These are phyloP conservation scores for Coleophoma crateriformis DNA, from an alignment of 2,329 filamentous ascomycete genomes.

Conservation along the genomic window DNA sequence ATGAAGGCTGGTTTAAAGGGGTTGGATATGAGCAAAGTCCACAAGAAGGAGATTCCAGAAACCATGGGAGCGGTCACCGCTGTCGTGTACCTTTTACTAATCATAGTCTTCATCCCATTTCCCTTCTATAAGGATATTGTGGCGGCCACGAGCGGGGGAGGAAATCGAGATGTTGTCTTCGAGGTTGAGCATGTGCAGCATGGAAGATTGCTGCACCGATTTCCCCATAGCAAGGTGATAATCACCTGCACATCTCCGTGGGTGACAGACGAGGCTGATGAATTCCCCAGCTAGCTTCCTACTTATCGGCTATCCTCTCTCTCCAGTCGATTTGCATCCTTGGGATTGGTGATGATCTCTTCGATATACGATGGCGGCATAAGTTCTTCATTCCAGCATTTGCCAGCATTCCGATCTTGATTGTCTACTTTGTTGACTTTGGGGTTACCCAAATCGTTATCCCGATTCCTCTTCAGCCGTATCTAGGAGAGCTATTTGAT, in stretches of 20 bases:
- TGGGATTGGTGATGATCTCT: constrained; percentile 90
- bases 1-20: constrained; percentile 85
- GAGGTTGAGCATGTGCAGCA: constrained; percentile 44
- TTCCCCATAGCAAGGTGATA: constrained; percentile 85
- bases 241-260: not conserved
- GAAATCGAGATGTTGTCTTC: constrained; percentile 81
- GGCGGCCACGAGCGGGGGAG: constrained; percentile 86
- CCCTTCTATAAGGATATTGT: constrained; percentile 98
- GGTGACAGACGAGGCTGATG: constrained; percentile 3
- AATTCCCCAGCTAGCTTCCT: constrained; percentile 71
- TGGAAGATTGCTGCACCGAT: constrained; percentile 82
- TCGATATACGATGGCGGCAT: constrained; percentile 98
- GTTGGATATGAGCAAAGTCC: constrained; percentile 76
- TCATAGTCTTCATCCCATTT: constrained; percentile 93
- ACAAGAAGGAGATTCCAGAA: constrained; percentile 78
- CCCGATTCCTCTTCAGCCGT: constrained; percentile 76
- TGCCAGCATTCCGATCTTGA: constrained; percentile 85
- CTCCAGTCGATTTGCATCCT: constrained; percentile 87
- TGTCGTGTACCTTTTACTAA: constrained; percentile 80
- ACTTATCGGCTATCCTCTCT: constrained; percentile 88
- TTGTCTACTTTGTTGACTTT: constrained; percentile 98
- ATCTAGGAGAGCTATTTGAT: constrained; percentile 75
- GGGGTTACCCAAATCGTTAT: constrained; percentile 94
- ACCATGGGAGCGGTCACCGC: constrained; percentile 95
- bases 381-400: constrained; percentile 98